Percentiles rank a stretch among this genome's conserved stretches.
Evolutionary conservation across 257 asterid species (phyloP).

Genomic region (Oldenlandia corymbosa): DNA sequence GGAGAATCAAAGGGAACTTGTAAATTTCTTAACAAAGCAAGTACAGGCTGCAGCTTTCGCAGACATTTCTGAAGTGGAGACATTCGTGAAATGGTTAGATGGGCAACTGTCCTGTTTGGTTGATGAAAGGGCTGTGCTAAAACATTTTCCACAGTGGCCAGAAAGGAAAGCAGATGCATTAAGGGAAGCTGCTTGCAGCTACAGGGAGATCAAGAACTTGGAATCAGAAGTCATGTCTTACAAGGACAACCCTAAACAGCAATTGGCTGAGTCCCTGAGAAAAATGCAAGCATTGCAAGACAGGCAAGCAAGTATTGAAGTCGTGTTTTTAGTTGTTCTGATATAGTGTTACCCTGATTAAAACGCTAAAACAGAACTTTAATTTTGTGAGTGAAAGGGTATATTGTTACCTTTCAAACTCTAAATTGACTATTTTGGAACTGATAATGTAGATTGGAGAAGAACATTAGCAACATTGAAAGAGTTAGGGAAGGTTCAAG

Average conservation of each 20-base stretch:
- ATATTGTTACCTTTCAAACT: not conserved
- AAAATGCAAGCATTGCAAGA: conserved; percentile 66
- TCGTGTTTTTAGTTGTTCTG: too few relatives aligned
- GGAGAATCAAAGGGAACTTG: conserved; percentile 70
- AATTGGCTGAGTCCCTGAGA: conserved; percentile 46
- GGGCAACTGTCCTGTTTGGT: conserved; percentile 76
- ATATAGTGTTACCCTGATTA: too few relatives aligned
- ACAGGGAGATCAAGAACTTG: conserved; percentile 61
- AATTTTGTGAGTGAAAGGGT: too few relatives aligned
- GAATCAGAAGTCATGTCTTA: conserved; percentile 57
- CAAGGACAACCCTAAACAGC: conserved; percentile 59
- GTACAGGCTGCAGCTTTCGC: conserved; percentile 65
- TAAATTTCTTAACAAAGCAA: conserved; percentile 68
- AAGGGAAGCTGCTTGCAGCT: conserved; percentile 87
- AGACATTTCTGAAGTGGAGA: conserved; percentile 79
- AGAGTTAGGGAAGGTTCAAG: conserved; percentile 63
- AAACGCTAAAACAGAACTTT: too few relatives aligned
- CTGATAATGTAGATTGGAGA: conserved; percentile 59
- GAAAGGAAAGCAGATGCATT: conserved; percentile 80
- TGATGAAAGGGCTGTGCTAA: conserved; percentile 89
- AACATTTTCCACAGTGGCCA: conserved; percentile 81
- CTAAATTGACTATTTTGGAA: not conserved
- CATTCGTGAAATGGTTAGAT: conserved; percentile 82
- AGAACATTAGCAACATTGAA: conserved; percentile 55
- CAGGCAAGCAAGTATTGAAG: conserved; percentile 38